phyloP scores from a whole-genome alignment of 805 yeast species.

The Teunomyces cretensis region DNA sequence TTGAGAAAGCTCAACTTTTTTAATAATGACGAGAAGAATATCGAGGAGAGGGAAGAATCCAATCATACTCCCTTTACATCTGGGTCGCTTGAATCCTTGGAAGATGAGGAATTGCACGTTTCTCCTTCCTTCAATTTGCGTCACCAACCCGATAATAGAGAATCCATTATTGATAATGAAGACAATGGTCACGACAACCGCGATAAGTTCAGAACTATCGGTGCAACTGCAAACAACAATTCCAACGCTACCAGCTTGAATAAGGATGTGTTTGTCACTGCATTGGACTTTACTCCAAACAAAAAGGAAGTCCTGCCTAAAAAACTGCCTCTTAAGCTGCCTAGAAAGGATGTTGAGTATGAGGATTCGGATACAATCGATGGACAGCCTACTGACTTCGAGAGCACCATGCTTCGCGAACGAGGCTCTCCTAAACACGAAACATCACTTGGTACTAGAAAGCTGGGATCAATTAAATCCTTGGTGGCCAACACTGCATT shows the following conservation, averaged over 20 bases:
- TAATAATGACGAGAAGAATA: constrained; percentile 14
- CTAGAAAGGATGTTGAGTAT: not conserved
- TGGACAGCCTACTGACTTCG: constrained; percentile 1
- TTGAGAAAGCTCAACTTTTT: constrained; percentile 42
- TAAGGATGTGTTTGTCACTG: constrained; percentile 25
- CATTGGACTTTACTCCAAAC: constrained; percentile 17
- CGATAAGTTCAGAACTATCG: constrained; percentile 17
- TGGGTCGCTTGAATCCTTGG: not conserved
- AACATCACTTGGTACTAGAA: constrained; percentile 9
- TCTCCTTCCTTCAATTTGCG: constrained; percentile 21
- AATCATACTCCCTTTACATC: constrained; percentile 1
- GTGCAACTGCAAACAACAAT: constrained; percentile 14
- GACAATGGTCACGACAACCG: constrained; percentile 10
- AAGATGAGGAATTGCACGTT: not conserved
- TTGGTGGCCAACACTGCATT: constrained; percentile 38
- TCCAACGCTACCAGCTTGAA: constrained; percentile 13
- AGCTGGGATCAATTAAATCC: constrained; percentile 21
- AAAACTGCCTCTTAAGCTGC: not conserved
- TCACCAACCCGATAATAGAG: constrained; percentile 8
- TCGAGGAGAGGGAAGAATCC: constrained; percentile 4
- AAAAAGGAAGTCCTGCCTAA: not conserved
- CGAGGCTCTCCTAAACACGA: constrained; percentile 8
- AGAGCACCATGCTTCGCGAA: constrained; percentile 4
- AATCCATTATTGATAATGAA: constrained; percentile 14
- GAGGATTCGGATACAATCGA: not conserved